These are phyloP conservation scores for Phytophthora pistaciae DNA, from an alignment of 352 stramenopile species.

Conservation along the genomic window DNA sequence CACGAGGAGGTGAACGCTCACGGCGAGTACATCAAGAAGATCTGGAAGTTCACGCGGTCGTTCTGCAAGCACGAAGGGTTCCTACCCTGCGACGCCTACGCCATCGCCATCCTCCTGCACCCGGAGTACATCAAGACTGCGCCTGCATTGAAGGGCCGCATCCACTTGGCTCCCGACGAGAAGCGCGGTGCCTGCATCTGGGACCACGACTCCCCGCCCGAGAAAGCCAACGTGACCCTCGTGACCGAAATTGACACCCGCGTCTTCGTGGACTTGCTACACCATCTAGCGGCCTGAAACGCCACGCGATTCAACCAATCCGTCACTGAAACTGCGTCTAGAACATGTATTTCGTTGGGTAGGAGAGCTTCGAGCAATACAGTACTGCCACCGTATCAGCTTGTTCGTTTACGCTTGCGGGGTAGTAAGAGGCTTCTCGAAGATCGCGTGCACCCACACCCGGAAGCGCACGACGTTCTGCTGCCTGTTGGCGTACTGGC, in stretches of 20 bases:
- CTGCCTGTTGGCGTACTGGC: slow-evolving; percentile 89
- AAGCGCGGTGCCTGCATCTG: slow-evolving; percentile 64
- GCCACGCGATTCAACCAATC: neutral
- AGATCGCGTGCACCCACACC: slow-evolving; percentile 90
- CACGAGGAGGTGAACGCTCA: slow-evolving; percentile 45
- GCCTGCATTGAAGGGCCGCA: slow-evolving; percentile 50
- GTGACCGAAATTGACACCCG: slow-evolving; percentile 69
- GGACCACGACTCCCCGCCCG: slow-evolving; percentile 36
- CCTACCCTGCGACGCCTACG: slow-evolving; percentile 79
- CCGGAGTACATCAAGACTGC: slow-evolving; percentile 61
- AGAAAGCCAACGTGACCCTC: slow-evolving; percentile 71
- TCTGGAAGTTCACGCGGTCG: slow-evolving; percentile 71
- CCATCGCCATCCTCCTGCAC: slow-evolving; percentile 70
- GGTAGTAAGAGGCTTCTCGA: slow-evolving; percentile 70
- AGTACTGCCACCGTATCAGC: slow-evolving; percentile 13
- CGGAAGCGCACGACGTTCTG: slow-evolving; percentile 89
- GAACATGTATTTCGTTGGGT: slow-evolving; percentile 22
- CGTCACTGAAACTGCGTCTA: slow-evolving; percentile 14
- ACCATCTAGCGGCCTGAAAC: slow-evolving; percentile 45
- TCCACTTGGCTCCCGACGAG: slow-evolving; percentile 66
- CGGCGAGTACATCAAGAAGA: slow-evolving; percentile 60
- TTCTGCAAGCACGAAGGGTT: slow-evolving; percentile 59
- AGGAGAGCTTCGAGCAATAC: neutral
- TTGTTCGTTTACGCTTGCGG: slow-evolving; percentile 15
- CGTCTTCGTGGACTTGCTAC: slow-evolving; percentile 70